phyloP scores from a whole-genome alignment of 805 yeast genomes.

The Wickerhamiella domercqiae region DNA sequence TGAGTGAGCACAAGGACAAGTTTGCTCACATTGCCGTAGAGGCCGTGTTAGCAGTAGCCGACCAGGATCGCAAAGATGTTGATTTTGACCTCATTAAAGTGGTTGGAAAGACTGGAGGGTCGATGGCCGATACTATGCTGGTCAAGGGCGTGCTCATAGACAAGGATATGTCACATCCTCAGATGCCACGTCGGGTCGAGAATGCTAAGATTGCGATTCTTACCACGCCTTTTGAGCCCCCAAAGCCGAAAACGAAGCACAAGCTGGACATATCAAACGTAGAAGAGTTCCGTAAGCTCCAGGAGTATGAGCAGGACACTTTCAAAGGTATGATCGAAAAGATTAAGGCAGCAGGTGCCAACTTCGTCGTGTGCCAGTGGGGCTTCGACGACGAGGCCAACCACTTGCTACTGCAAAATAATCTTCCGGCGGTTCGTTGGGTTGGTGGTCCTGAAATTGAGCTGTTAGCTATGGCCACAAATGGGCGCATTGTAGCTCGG shows the following conservation, averaged over 20 bases:
- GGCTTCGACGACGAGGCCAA: slow-evolving; percentile 98
- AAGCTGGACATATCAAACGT: slow-evolving; percentile 86
- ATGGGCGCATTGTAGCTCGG: slow-evolving; percentile 93
- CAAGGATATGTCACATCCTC: slow-evolving; percentile 96
- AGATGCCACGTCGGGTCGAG: slow-evolving; percentile 72
- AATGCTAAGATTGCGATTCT: slow-evolving; percentile 85
- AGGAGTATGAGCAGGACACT: slow-evolving; percentile 80
- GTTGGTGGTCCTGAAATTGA: slow-evolving; percentile 96
- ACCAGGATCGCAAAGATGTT: slow-evolving; percentile 81
- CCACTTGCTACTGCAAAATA: slow-evolving; percentile 73
- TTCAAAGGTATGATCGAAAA: slow-evolving; percentile 78
- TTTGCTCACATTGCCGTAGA: slow-evolving; percentile 97
- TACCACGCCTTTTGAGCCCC: slow-evolving; percentile 99
- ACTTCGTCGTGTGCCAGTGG: slow-evolving; percentile 97
- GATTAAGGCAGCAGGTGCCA: slow-evolving; percentile 85
- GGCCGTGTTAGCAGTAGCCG: slow-evolving; percentile 84
- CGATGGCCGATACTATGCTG: slow-evolving; percentile 68
- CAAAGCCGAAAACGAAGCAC: slow-evolving; percentile 98
- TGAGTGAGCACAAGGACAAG: slow-evolving; percentile 81
- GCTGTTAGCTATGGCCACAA: slow-evolving; percentile 90
- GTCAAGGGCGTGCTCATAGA: slow-evolving; percentile 88
- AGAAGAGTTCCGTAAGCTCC: slow-evolving; percentile 83
- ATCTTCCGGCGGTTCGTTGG: slow-evolving; percentile 96
- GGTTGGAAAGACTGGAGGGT: slow-evolving; percentile 92
- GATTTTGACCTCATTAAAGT: slow-evolving; percentile 93